These are phyloP conservation scores for Leccinum pallidistipes DNA, from an alignment of 1,284 basidiomycete species.

Conservation along the genomic window DNA sequence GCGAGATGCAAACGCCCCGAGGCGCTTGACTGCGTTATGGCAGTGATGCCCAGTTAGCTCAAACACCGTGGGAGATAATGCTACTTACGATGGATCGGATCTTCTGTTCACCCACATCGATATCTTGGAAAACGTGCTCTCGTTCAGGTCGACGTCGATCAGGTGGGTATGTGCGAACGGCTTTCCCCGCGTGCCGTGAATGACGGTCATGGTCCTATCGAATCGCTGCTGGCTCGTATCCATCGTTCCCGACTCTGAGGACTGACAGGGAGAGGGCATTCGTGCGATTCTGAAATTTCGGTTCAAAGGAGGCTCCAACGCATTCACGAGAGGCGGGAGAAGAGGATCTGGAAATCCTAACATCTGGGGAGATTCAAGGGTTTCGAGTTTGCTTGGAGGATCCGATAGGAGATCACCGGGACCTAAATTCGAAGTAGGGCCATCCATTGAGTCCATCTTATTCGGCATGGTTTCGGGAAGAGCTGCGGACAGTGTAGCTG, in stretches of 20 bases:
- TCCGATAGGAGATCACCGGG: not conserved
- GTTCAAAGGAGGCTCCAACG: constrained; percentile 20
- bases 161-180: constrained; percentile 22
- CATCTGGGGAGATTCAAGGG: not conserved
- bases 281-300: constrained; percentile 19
- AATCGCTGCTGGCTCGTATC: constrained; percentile 15
- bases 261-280: not conserved
- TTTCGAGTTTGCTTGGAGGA: not conserved
- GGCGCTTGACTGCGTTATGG: constrained; percentile 19
- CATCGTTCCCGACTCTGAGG: not conserved
- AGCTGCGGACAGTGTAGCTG: not conserved
- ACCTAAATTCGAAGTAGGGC: not conserved
- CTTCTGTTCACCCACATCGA: constrained; percentile 27
- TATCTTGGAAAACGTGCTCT: constrained; percentile 21
- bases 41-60: not conserved
- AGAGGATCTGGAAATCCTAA: constrained; percentile 3
- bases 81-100: constrained; percentile 24
- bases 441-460: constrained; percentile 2
- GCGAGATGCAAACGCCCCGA: constrained; percentile 28
- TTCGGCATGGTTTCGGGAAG: not conserved
- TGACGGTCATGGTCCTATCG: constrained; percentile 19
- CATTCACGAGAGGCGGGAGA: constrained; percentile 17
- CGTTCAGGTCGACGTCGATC: constrained; percentile 25
- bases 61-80: not conserved
- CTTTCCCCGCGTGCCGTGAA: constrained; percentile 21